Evolutionary conservation across 345 rosid species (phyloP), one percentile per base, ranked within the genome.

Genomic region (Brassica carinata): DNA sequence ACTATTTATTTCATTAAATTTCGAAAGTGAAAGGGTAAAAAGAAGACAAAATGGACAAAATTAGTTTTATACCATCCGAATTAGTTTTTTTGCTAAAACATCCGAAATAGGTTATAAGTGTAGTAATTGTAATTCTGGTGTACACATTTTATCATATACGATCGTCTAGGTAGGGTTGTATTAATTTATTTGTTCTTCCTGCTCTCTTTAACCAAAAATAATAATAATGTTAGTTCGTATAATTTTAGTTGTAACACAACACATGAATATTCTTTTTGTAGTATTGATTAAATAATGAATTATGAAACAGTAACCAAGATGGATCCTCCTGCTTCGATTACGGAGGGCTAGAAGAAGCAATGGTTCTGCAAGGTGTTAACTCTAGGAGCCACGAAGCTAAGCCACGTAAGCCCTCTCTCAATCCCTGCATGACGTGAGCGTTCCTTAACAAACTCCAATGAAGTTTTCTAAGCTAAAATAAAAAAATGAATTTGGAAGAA

Each of bases 341-440:
- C 64, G 99, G 99, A 69, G 98, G 90, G 91, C 92, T 96, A 45
- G 98, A 96, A 85, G 99, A 93, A 85, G 98, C 99, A 80, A 93
- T 95, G 67, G 92, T 89, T 74, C 84, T 96, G 83, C 92, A 90
- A 86, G 99, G 97, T 81, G 88, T 87, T 53, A 86, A 87, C 88
- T 83, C 87, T 75, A 85, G 93, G 71, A 89, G 88, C 85, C 97
- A 93, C 77, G 99, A 92, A 86, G 83, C 88, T 18, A 91, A 87
- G 87, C 84, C 90, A 86, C 83, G 94, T 90, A 90, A 80, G 90
- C 43, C 18, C 78, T 53, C 68, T 29, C 64, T 76, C 63, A 64
- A n/a, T 79, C 64, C 2, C 80, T 80, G 73, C 71, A 82, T 90
- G 96, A 89, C 96, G 91, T 88, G 79, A 86, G 83, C 59, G 64